A percentile compares a stretch with the other conserved stretches of the same genome.
Evolutionary conservation across 345 rosid species (phyloP).

Genomic region (Lumnitzera littorea): DNA sequence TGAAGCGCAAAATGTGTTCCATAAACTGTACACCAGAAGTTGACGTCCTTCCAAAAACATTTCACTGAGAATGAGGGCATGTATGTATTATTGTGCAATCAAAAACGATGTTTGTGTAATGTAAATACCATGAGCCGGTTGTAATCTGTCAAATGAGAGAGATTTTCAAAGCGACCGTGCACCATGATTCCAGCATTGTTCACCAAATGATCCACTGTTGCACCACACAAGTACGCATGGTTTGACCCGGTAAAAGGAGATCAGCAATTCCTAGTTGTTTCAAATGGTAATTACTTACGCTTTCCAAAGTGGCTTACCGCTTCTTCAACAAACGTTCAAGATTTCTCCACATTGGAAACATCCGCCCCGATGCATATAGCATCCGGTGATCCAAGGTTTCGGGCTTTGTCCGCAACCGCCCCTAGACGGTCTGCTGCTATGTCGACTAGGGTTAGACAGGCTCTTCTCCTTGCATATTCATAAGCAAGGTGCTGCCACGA

Average conservation of each 20-base stretch:
- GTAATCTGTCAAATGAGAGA: too few relatives aligned
- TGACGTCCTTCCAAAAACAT: slow-evolving; percentile 28
- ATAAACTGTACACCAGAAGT: slow-evolving; percentile 60
- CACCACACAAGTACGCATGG: too few relatives aligned
- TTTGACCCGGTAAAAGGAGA: too few relatives aligned
- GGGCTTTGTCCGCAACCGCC: slow-evolving; percentile 14
- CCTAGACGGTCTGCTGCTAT: slow-evolving; percentile 16
- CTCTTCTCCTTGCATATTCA: slow-evolving; percentile 22
- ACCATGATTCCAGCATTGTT: slow-evolving; percentile 30
- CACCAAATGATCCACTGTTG: slow-evolving; percentile 45
- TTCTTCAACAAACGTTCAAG: slow-evolving; percentile 12
- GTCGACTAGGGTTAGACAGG: slow-evolving; percentile 25
- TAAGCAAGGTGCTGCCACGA: slow-evolving; percentile 22
- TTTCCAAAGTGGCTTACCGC: slow-evolving; percentile 19
- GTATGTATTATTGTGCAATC: too few relatives aligned
- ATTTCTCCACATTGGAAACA: slow-evolving; percentile 14
- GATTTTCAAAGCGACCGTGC: too few relatives aligned
- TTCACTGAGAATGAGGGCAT: too few relatives aligned
- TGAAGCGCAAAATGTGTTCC: slow-evolving; percentile 48
- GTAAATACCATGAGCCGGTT: too few relatives aligned
- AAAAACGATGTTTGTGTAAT: too few relatives aligned
- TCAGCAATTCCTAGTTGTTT: too few relatives aligned
- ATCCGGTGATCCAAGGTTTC: slow-evolving; percentile 18
- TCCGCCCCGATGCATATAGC: slow-evolving; percentile 15
- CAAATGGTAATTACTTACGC: slow-evolving; percentile 6